These are phyloP conservation scores for Cyberlindnera meyerae DNA, from an alignment of 805 yeast species.

Conservation along the genomic window DNA sequence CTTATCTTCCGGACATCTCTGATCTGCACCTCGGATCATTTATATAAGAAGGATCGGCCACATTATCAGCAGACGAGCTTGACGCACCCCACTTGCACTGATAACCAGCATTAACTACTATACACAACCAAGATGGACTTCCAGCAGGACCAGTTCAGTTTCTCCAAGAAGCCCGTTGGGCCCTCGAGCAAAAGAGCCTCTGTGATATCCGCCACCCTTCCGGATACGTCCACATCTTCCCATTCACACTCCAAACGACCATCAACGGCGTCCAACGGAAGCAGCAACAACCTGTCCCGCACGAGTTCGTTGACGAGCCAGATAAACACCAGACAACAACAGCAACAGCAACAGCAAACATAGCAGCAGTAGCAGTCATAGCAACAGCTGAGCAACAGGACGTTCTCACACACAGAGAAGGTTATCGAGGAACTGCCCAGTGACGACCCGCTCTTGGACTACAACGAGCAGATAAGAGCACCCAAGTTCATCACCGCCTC, in stretches of 20 bases:
- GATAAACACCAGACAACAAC: no score
- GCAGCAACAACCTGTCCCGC: conserved; percentile 3
- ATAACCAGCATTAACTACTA: no score
- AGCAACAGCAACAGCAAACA: not conserved
- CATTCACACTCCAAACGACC: no score
- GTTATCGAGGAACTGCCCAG: conserved; percentile 15
- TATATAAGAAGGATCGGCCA: no score
- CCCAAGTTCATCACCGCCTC: conserved; percentile 22
- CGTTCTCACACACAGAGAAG: conserved; percentile 5
- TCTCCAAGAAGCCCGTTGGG: conserved; percentile 25
- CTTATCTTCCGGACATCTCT: no score
- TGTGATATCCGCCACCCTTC: conserved; percentile 23
- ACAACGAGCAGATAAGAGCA: conserved; percentile 27
- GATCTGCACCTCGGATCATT: no score
- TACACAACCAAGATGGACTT: conserved; percentile 5
- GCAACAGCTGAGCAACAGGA: not conserved
- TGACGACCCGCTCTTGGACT: conserved; percentile 25
- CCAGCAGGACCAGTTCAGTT: conserved; percentile 19
- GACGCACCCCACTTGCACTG: no score
- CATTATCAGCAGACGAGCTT: no score
- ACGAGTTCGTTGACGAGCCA: conserved; percentile 4
- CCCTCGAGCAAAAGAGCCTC: conserved; percentile 14
- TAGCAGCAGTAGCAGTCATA: not conserved
- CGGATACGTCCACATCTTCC: conserved; percentile 12
- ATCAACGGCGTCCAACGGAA: no score